Evolutionary conservation across 345 rosid species (phyloP).

Genomic region (Noccaea bulbosa): DNA sequence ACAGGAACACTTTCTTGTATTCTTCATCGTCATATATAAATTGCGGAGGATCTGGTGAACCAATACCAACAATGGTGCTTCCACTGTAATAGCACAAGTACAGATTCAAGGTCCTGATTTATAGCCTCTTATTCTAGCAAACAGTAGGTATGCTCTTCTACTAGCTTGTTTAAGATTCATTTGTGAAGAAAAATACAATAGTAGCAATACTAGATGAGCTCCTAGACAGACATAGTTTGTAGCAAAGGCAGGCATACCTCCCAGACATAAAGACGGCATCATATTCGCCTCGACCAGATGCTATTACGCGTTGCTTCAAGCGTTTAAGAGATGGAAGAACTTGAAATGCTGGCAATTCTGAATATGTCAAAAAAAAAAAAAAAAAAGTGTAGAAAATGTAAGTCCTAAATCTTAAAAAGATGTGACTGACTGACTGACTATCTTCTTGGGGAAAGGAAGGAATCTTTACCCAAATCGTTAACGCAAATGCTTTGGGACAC

Average conservation of each 20-base stretch:
- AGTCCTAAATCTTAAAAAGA: slow-evolving; percentile 17
- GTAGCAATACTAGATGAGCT: not conserved
- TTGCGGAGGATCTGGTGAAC: slow-evolving; percentile 94
- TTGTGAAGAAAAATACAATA: slow-evolving; percentile 2
- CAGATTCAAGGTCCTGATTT: not conserved
- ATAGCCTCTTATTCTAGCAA: not conserved
- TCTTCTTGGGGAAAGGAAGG: slow-evolving; percentile 18
- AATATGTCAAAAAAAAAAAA: slow-evolving; percentile 33
- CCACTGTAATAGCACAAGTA: slow-evolving; percentile 57
- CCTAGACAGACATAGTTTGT: slow-evolving; percentile 4
- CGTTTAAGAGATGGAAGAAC: slow-evolving; percentile 89
- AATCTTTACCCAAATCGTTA: slow-evolving; percentile 82
- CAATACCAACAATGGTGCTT: slow-evolving; percentile 92
- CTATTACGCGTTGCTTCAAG: slow-evolving; percentile 73
- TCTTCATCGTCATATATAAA: slow-evolving; percentile 80
- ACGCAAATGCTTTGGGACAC: slow-evolving; percentile 84
- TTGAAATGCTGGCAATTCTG: slow-evolving; percentile 93
- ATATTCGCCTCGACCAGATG: slow-evolving; percentile 86
- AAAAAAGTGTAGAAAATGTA: slow-evolving; percentile 14
- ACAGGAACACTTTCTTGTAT: slow-evolving; percentile 77
- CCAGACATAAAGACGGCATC: slow-evolving; percentile 97
- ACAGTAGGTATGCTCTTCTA: not conserved
- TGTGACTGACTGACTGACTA: not conserved
- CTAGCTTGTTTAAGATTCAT: slow-evolving; percentile 2
- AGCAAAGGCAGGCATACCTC: slow-evolving; percentile 59